Evolutionary conservation across 1,139 yeast genomes (phyloP).

Genomic region (Kodamaea ohmeri): DNA sequence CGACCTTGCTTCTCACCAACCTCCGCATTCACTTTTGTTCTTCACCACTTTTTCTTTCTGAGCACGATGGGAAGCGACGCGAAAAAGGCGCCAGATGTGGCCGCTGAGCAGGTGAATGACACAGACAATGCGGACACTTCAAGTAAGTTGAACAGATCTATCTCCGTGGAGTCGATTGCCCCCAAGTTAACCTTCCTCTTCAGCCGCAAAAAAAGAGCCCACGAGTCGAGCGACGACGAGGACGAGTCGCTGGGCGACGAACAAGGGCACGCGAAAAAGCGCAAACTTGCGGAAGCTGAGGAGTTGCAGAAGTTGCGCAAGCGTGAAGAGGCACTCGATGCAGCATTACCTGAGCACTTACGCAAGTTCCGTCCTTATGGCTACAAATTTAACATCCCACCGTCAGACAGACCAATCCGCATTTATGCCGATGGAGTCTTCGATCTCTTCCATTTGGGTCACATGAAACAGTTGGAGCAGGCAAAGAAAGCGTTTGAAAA

Average conservation of each 20-base stretch:
- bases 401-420: slow-evolving; percentile 80
- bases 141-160: slow-evolving; percentile 21
- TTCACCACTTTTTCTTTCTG: no score
- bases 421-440: slow-evolving; percentile 97
- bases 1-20: no score
- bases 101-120: neutral
- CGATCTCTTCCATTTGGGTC: slow-evolving; percentile 94
- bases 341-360: slow-evolving; percentile 57
- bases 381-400: slow-evolving; percentile 73
- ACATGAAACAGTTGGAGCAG: slow-evolving; percentile 92
- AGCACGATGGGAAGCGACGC: no score
- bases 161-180: slow-evolving; percentile 44
- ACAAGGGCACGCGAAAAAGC: slow-evolving; percentile 10
- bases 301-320: slow-evolving; percentile 43
- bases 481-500: slow-evolving; percentile 90
- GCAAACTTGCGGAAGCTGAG: slow-evolving; percentile 20
- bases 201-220: slow-evolving; percentile 31
- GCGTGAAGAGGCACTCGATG: slow-evolving; percentile 55
- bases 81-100: neutral
- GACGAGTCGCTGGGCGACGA: slow-evolving; percentile 11
- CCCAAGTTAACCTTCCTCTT: slow-evolving; percentile 40
- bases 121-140: neutral
- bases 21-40: no score
- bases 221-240: slow-evolving; percentile 17
- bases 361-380: slow-evolving; percentile 73